Percentiles rank a stretch among this genome's conserved stretches.
Evolutionary conservation across 2,329 filamentous ascomycete genomes (phyloP).

Genomic region (Hypoxylon sp.): DNA sequence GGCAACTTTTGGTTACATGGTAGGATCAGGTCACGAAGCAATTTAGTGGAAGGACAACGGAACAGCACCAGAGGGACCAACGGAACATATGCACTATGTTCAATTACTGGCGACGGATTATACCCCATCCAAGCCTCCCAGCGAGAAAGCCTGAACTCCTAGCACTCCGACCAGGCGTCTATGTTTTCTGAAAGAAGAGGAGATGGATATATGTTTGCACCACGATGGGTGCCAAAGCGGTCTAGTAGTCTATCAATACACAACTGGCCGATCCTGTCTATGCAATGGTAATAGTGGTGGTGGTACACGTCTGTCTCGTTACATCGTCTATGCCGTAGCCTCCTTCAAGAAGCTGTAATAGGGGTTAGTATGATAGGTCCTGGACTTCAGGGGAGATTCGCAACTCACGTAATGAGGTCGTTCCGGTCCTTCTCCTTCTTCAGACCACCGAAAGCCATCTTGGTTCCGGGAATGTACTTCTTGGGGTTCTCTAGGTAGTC

Average conservation of each 20-base stretch:
- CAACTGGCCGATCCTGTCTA: conserved; percentile 53
- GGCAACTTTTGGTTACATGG: neutral
- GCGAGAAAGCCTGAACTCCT: conserved; percentile 42
- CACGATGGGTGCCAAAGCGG: conserved; percentile 49
- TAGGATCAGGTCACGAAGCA: neutral
- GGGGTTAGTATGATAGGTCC: conserved; percentile 13
- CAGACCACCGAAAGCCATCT: conserved; percentile 99
- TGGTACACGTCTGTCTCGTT: conserved; percentile 55
- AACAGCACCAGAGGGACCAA: neutral
- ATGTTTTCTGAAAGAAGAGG: conserved; percentile 48
- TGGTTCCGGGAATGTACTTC: conserved; percentile 99
- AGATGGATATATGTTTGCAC: conserved; percentile 53
- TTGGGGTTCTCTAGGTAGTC: conserved; percentile 99
- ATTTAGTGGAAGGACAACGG: neutral
- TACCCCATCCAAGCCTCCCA: conserved; percentile 39
- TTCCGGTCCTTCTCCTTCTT: conserved; percentile 99
- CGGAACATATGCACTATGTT: conserved; percentile 21
- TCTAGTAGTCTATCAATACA: conserved; percentile 56
- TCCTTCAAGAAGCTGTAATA: conserved; percentile 75
- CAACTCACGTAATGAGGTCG: conserved; percentile 93
- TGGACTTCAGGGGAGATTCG: neutral
- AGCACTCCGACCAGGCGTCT: conserved; percentile 34
- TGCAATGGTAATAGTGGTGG: conserved; percentile 51
- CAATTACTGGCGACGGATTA: conserved; percentile 36
- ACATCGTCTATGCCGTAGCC: conserved; percentile 73